Evolutionary conservation across 495 filamentous ascomycete species (phyloP).

Genomic region (Apodospora peruviana): DNA sequence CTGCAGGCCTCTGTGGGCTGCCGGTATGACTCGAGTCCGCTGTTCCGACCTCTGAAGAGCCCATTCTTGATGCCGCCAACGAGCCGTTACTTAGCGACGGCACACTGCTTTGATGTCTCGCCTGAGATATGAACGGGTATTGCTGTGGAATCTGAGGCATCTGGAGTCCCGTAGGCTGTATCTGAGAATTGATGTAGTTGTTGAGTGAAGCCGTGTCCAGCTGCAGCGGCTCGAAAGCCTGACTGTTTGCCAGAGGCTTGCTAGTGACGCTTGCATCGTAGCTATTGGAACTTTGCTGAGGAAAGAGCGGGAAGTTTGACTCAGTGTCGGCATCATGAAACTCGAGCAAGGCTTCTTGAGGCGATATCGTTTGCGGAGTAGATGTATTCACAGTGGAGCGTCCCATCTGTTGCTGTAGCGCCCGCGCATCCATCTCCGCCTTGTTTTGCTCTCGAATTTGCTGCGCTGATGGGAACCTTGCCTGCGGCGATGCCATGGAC

Average conservation of each 20-base stretch:
- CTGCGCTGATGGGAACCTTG: constrained; percentile 51
- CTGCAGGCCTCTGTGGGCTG: constrained; percentile 47
- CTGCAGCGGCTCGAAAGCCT: constrained; percentile 40
- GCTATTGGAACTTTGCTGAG: constrained; percentile 32
- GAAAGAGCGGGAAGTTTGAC: constrained; percentile 64
- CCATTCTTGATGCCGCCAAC: constrained; percentile 34
- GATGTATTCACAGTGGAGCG: constrained; percentile 33
- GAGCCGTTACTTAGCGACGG: constrained; percentile 30
- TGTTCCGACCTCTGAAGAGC: constrained; percentile 33
- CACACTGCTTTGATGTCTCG: constrained; percentile 41
- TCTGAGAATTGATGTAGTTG: constrained; percentile 33
- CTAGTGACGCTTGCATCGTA: constrained; percentile 26
- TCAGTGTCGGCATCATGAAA: constrained; percentile 71
- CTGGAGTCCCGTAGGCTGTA: constrained; percentile 32
- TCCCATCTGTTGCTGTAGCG: constrained; percentile 46
- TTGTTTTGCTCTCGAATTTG: constrained; percentile 56
- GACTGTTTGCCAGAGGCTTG: constrained; percentile 22
- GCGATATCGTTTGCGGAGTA: constrained; percentile 86
- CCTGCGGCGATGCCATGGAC: constrained; percentile 26
- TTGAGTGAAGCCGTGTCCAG: constrained; percentile 33
- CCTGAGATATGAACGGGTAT: constrained; percentile 49
- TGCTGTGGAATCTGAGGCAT: constrained; percentile 51
- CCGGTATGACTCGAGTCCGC: constrained; percentile 17
- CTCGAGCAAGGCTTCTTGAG: constrained; percentile 86
- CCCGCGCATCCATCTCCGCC: constrained; percentile 51